Evolutionary conservation across 2,329 filamentous ascomycete genomes (phyloP), one percentile per base, ranked within the genome.

Genomic region (Talaromyces amestolkiae): DNA sequence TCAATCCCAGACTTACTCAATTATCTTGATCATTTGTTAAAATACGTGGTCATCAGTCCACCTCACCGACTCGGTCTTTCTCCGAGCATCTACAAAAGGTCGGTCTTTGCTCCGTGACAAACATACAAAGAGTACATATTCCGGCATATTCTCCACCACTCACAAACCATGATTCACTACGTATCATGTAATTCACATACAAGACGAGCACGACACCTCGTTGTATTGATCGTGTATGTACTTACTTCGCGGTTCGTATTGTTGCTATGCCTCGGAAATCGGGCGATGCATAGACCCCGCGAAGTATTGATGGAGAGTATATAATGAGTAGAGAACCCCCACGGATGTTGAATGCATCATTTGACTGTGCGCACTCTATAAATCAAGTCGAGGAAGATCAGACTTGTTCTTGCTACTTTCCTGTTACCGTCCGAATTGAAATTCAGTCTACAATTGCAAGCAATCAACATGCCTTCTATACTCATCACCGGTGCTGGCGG

Each of bases 401-500:
- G 22, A 53, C 17, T 19, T 53, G 49, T 31, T 27, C 15, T 53
- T 53, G 15, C 33, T 33, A 33, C 49, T 53, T 53, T 33, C 1
- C 49, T 53, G 1, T 19, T 11, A 31, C 49, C n/a, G 49, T 13
- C 9, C 1, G n/a, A 22, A 31, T 15, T 17, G 19, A 54, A 31
- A 19, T 22, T 33, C 10, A 37, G 8, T 17, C 47, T 33, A 53
- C 49, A 33, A 53, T 19, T 56, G 13, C 33, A 56, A 37, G 5
- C 53, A 37, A 31, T 10, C 53, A 54, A 27, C 13, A 67, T 67
- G 65, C 62, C 65, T 73, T 78, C 77, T 10, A 78, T 79, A 67
- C 79, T 84, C 66, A 83, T 85, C 66, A 85, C 82, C 15, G 83
- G 83, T 17, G 83, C 82, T 39, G 81, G 79, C 37, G 83, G 83